Conservation (phyloP, 2,329 filamentous ascomycete species). For the Paracorniculantispora psalliotae region DNA sequence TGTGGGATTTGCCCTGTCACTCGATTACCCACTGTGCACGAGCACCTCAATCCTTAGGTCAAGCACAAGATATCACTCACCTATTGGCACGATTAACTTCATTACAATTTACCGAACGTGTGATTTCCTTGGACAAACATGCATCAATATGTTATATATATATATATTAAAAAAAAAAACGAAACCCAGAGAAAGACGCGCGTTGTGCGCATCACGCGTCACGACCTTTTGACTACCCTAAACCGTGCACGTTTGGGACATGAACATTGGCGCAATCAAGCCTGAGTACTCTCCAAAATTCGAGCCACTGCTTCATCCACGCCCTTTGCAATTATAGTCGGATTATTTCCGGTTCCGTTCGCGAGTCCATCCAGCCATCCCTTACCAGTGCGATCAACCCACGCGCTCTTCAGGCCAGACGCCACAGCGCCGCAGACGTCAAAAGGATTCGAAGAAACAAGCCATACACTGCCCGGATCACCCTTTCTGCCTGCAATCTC, state of each 20-base stretch:
- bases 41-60: no score
- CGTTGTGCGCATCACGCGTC: background rate
- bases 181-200: no score
- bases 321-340: conserved; percentile 49
- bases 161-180: no score
- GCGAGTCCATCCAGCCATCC: conserved; percentile 63
- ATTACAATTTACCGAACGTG: no score
- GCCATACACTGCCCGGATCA: conserved; percentile 52
- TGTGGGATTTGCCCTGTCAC: no score
- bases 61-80: no score
- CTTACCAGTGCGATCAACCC: conserved; percentile 58
- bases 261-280: no score
- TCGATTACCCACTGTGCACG: no score
- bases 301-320: conserved; percentile 52
- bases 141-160: no score
- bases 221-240: background rate
- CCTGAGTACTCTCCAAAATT: conserved; percentile 19
- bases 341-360: conserved; percentile 38
- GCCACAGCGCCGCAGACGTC: conserved; percentile 61
- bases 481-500: conserved; percentile 42
- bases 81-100: no score
- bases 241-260: no score
- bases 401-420: conserved; percentile 58
- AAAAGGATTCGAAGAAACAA: conserved; percentile 70
- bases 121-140: no score